Evolutionary conservation across 75 land plant species (phyloP), one percentile per base, ranked within the genome.

Genomic region (Picea sitchensis): DNA sequence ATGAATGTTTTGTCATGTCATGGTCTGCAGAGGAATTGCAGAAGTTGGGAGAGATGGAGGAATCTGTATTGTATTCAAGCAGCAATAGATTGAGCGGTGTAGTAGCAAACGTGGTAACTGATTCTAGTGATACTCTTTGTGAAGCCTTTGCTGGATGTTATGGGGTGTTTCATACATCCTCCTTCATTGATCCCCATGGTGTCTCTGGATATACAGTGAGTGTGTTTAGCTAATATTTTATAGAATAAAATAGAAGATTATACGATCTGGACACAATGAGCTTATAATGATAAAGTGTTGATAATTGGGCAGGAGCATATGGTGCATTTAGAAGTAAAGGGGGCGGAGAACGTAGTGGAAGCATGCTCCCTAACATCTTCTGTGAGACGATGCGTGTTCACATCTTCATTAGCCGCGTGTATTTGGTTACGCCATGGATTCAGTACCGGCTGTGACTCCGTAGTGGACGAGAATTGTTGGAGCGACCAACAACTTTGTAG

Each of bases 381-480:
- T 32, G 84, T 86, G 31, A 90, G 82, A 54, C 81, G 86, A 73
- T 80, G 87, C 77, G 79, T 90, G 23, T 80, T 90, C 11, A 90
- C 92, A 11, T 88, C 92, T 32, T 90, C 90, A 47, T 58, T 88
- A 5, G 81, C 90, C 14, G 82, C 92, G 18, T 83, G 85, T 44
- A 82, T 90, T 11, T 90, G 87, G 87, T 74, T 72, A 58, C 56
- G 51, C 36, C 51, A 76, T 20, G 41, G 26, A 61, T 38, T 36
- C 20, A 20, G 5, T 31, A 34, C 15, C 1, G 23, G 1, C 5
- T 20, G 26, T 30, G 20, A 61, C 21, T 23, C 58, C 32, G 61
- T 60, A 14, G 59, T 90, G 18, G 88, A 90, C 57, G 92, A 90
- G 58, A 81, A 61, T n/a, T 80, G 82, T 74, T 90, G 92, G 92